Percentiles rank a stretch among this genome's conserved stretches.
Conservation (phyloP, 495 filamentous ascomycete species). For the Podospora australis region DNA sequence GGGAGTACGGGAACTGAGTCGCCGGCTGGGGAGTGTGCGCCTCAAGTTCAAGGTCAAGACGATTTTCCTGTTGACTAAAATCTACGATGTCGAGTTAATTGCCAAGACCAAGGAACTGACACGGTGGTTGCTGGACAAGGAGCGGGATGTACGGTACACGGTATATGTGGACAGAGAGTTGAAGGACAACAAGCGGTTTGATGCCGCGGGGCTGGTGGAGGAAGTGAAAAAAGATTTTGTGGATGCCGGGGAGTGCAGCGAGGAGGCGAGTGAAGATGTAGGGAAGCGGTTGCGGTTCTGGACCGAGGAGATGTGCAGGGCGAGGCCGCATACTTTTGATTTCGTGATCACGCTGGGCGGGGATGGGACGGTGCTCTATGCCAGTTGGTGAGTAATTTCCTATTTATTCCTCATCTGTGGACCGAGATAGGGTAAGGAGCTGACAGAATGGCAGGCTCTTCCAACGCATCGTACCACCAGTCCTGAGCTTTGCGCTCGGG, state of each 20-base stretch:
- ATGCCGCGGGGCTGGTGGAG: conserved; percentile 54
- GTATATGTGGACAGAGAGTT: conserved; percentile 79
- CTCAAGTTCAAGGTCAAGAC: conserved; percentile 73
- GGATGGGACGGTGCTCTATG: conserved; percentile 92
- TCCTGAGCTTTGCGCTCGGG: conserved; percentile 84
- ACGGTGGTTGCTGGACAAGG: conserved; percentile 76
- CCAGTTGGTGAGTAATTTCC: too few species aligned
- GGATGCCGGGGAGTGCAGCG: conserved; percentile 17
- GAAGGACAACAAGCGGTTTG: conserved; percentile 61
- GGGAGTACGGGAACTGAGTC: conserved; percentile 84
- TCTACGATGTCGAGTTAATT: conserved; percentile 76
- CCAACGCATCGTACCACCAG: conserved; percentile 91
- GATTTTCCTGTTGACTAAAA: conserved; percentile 86
- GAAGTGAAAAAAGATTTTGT: too few species aligned
- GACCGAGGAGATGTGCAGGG: conserved; percentile 68
- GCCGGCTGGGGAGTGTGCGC: conserved; percentile 71
- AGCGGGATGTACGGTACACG: conserved; percentile 60
- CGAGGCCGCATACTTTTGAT: conserved; percentile 81
- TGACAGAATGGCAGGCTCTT: too few species aligned
- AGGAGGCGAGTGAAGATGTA: conserved; percentile 44
- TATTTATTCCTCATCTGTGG: too few species aligned
- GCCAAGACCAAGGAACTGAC: conserved; percentile 68
- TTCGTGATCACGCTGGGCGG: conserved; percentile 93
- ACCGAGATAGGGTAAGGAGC: too few species aligned
- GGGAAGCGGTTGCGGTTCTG: conserved; percentile 67